Evolutionary conservation across 805 yeast genomes (phyloP).

Genomic region (Tetrapisispora namnaoensis): DNA sequence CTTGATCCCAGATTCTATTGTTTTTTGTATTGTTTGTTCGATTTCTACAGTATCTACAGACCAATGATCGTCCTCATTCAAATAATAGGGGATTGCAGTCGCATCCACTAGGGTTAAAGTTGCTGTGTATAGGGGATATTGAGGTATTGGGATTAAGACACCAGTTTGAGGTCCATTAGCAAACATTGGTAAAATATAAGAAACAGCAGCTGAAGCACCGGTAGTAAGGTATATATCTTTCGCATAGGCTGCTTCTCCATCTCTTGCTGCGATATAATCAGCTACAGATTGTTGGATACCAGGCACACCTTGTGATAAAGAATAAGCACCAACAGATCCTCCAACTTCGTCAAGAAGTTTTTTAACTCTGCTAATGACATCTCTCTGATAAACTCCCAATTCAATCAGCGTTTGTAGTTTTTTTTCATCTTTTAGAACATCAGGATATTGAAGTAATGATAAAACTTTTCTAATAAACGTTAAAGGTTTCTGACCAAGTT

Average conservation of each 20-base stretch:
- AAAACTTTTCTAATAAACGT: conserved; percentile 89
- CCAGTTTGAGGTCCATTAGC: conserved; percentile 61
- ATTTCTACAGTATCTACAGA: conserved; percentile 63
- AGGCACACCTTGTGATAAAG: conserved; percentile 82
- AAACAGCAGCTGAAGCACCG: conserved; percentile 95
- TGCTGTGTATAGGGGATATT: conserved; percentile 94
- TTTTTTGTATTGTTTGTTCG: conserved; percentile 40
- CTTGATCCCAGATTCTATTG: conserved; percentile 42
- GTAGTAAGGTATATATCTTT: conserved; percentile 73
- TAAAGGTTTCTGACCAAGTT: conserved; percentile 84
- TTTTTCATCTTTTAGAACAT: conserved; percentile 34
- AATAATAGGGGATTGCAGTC: conserved; percentile 71
- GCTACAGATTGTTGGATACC: conserved; percentile 71
- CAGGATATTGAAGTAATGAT: conserved; percentile 79
- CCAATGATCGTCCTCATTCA: conserved; percentile 79
- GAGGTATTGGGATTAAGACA: conserved; percentile 91
- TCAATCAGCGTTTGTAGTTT: conserved; percentile 1
- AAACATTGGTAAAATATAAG: conserved; percentile 60
- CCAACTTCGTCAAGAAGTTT: conserved; percentile 44
- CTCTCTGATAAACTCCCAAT: conserved; percentile 38
- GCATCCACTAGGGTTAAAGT: conserved; percentile 74
- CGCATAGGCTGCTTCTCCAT: conserved; percentile 60
- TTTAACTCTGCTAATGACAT: conserved; percentile 66
- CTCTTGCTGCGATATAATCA: conserved; percentile 65
- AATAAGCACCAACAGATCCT: conserved; percentile 90